A percentile compares a stretch with the other conserved stretches of the same genome.
Evolutionary conservation across 75 land plant genomes (phyloP).

Genomic region (Selaginella moellendorffii): DNA sequence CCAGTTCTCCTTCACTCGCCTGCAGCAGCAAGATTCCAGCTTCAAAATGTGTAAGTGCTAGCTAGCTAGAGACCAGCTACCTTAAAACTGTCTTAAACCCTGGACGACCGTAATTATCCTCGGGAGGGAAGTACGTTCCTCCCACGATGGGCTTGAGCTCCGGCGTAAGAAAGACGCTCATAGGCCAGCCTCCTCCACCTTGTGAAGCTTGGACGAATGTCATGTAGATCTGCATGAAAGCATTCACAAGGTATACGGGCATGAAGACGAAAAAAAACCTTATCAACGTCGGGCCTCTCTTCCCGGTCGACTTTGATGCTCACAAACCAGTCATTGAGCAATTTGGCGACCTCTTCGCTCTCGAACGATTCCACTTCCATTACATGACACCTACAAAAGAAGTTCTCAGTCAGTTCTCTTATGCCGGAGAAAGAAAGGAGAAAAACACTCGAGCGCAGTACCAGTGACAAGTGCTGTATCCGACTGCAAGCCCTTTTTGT

Average conservation of each 20-base stretch:
- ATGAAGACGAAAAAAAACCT: slow-evolving; percentile 42
- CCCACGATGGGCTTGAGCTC: slow-evolving; percentile 93
- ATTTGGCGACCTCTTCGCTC: slow-evolving; percentile 76
- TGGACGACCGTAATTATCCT: slow-evolving; percentile 94
- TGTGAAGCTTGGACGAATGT: slow-evolving; percentile 89
- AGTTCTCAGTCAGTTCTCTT: too few species aligned
- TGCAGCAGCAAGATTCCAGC: slow-evolving; percentile 23
- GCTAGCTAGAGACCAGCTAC: too few species aligned
- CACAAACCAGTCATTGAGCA: slow-evolving; percentile 89
- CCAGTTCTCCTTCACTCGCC: slow-evolving; percentile 93
- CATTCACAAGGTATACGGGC: neutral
- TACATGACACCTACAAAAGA: slow-evolving; percentile 80
- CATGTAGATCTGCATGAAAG: slow-evolving; percentile 76
- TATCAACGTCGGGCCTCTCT: slow-evolving; percentile 97
- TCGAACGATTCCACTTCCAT: slow-evolving; percentile 99
- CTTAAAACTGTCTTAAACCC: slow-evolving; percentile 91
- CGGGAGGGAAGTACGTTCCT: slow-evolving; percentile 96
- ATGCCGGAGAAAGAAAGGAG: too few species aligned
- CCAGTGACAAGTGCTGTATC: slow-evolving; percentile 99
- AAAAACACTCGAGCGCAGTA: slow-evolving; percentile 16
- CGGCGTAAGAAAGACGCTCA: slow-evolving; percentile 55
- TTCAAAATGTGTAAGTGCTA: too few species aligned
- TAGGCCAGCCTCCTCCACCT: slow-evolving; percentile 99
- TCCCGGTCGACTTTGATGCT: slow-evolving; percentile 99
- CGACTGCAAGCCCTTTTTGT: slow-evolving; percentile 38